Percentiles rank a stretch among this genome's conserved stretches.
These are phyloP conservation scores for Solanum microdontum DNA, from an alignment of 257 asterid genomes.

Conservation along the genomic window DNA sequence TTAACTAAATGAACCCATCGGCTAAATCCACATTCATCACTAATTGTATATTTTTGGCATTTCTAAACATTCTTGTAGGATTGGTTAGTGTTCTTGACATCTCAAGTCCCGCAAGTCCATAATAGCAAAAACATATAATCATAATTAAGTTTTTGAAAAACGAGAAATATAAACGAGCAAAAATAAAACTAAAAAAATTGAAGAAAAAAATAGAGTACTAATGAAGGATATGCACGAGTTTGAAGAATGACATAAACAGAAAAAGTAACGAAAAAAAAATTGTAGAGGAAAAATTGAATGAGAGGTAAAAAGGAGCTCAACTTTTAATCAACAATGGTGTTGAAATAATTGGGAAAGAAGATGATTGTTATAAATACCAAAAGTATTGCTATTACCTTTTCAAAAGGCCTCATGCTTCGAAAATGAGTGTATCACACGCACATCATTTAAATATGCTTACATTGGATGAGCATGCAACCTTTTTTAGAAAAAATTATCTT, in stretches of 20 bases:
- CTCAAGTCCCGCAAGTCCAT: neutral
- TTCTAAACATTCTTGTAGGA: too few relatives aligned
- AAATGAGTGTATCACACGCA: too few relatives aligned
- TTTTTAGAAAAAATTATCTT: fast-evolving
- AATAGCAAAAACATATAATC: too few relatives aligned
- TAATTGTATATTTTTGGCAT: neutral
- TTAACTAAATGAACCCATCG: too few relatives aligned
- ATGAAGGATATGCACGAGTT: neutral
- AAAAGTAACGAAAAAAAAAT: too few relatives aligned
- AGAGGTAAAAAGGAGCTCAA: neutral
- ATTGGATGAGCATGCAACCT: fast-evolving
- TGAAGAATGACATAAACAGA: neutral
- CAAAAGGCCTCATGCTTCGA: neutral
- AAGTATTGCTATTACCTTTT: too few relatives aligned
- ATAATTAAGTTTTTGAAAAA: too few relatives aligned
- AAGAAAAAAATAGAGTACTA: neutral
- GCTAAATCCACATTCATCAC: too few relatives aligned
- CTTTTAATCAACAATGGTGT: neutral
- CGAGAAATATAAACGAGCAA: neutral
- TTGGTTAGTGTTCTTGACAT: neutral
- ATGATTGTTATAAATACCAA: too few relatives aligned
- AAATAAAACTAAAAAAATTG: neutral
- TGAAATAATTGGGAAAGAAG: too few relatives aligned
- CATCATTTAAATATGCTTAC: neutral
- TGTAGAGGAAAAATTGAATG: neutral